Conservation (phyloP, 2,329 filamentous ascomycete genomes). For the Pseudogymnoascus pannorum region DNA sequence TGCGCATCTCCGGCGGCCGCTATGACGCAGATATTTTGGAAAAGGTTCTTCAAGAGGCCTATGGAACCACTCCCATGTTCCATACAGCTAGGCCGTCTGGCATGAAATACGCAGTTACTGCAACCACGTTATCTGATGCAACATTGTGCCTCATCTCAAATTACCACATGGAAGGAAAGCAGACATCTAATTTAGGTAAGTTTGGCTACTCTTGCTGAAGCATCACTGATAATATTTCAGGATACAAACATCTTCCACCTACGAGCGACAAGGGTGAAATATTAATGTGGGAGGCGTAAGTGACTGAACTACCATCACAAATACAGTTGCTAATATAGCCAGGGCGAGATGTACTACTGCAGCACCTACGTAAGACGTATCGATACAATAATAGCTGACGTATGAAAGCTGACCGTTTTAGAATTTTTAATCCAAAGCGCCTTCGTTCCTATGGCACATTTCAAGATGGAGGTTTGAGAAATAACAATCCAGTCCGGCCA, state of each 20-base stretch:
- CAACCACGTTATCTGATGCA: slow-evolving; percentile 19
- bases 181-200: slow-evolving; percentile 11
- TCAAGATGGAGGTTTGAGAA: slow-evolving; percentile 20
- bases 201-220: no score
- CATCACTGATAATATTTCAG: slow-evolving; percentile 4
- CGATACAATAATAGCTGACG: no score
- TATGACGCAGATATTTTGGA: slow-evolving; percentile 18
- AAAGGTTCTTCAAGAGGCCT: slow-evolving; percentile 15
- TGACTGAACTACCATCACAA: neutral
- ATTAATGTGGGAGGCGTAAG: slow-evolving; percentile 22
- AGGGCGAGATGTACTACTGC: slow-evolving; percentile 17
- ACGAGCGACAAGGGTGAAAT: slow-evolving; percentile 15
- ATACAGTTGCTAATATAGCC: neutral
- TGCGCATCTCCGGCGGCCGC: neutral
- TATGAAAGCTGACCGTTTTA: neutral
- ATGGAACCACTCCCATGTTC: slow-evolving; percentile 16
- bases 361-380: slow-evolving; percentile 17
- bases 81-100: slow-evolving; percentile 15
- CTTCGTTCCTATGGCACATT: slow-evolving; percentile 19
- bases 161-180: slow-evolving; percentile 18
- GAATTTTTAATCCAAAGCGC: slow-evolving; percentile 12
- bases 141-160: slow-evolving; percentile 20
- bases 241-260: slow-evolving; percentile 18
- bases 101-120: slow-evolving; percentile 20
- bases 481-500: slow-evolving; percentile 19